Evolutionary conservation across 2,329 filamentous ascomycete species (phyloP).

Genomic region (Colletotrichum australisinense): DNA sequence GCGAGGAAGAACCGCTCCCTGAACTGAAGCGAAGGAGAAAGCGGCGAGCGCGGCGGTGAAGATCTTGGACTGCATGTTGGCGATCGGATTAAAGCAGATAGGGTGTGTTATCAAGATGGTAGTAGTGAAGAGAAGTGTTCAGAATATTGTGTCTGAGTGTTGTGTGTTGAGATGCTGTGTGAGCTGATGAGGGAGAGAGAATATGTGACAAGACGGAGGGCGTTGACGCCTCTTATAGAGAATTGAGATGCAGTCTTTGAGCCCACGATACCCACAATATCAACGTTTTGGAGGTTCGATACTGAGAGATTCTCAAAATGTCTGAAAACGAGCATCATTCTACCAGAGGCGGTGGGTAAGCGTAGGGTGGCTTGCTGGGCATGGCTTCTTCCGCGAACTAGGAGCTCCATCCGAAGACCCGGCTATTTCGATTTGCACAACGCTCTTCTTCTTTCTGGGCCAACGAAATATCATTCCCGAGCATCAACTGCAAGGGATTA

Average conservation of each 20-base stretch:
- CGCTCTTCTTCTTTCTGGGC: neutral
- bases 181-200: conserved; percentile 3
- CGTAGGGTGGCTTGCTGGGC: neutral
- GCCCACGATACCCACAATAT: neutral
- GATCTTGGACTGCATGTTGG: conserved; percentile 35
- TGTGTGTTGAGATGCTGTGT: neutral
- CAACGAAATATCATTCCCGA: neutral
- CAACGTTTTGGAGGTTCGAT: neutral
- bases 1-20: conserved; percentile 5
- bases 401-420: neutral
- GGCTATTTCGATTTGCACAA: neutral
- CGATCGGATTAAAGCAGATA: neutral
- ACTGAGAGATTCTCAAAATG: neutral
- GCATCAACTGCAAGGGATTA: neutral
- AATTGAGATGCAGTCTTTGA: neutral
- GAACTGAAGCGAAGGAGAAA: conserved; percentile 23
- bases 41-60: conserved; percentile 30
- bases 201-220: neutral
- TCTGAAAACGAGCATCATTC: conserved; percentile 10
- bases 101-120: neutral
- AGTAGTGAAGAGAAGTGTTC: too few species aligned
- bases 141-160: neutral
- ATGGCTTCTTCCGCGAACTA: neutral
- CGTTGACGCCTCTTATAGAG: conserved; percentile 26
- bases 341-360: neutral